phyloP scores from a whole-genome alignment of 192 early-diverging fungal species.

The Mortierella hygrophila region DNA sequence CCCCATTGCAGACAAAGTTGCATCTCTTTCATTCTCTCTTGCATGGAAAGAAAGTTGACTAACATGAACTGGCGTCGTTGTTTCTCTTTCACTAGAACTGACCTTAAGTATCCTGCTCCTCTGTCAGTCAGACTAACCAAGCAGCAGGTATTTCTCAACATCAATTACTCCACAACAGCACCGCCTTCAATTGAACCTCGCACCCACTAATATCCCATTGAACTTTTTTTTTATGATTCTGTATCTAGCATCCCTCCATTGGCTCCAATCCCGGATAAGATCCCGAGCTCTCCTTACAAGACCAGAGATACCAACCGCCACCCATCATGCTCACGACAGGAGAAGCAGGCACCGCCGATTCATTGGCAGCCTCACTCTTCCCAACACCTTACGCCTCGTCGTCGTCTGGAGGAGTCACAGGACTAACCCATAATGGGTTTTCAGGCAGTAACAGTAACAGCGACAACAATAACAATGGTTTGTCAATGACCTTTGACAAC shows the following conservation, averaged over 20 bases:
- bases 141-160: neutral
- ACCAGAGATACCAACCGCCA: neutral
- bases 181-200: neutral
- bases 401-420: constrained; percentile 4
- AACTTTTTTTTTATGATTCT: neutral
- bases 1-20: neutral
- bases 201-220: neutral
- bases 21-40: neutral
- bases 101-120: neutral
- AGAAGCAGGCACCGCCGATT: constrained; percentile 12
- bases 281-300: neutral
- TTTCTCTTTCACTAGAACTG: neutral
- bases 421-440: neutral
- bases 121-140: neutral
- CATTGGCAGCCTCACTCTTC: constrained; percentile 10
- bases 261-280: neutral
- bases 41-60: neutral
- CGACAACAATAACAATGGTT: neutral
- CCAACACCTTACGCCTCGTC: constrained; percentile 6
- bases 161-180: neutral
- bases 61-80: neutral
- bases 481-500: neutral
- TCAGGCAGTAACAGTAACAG: neutral
- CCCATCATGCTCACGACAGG: constrained; percentile 19
- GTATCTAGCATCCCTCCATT: neutral